Evolutionary conservation across 768 basidiomycete genomes (phyloP).

Genomic region (Pulveroboletus sp.): DNA sequence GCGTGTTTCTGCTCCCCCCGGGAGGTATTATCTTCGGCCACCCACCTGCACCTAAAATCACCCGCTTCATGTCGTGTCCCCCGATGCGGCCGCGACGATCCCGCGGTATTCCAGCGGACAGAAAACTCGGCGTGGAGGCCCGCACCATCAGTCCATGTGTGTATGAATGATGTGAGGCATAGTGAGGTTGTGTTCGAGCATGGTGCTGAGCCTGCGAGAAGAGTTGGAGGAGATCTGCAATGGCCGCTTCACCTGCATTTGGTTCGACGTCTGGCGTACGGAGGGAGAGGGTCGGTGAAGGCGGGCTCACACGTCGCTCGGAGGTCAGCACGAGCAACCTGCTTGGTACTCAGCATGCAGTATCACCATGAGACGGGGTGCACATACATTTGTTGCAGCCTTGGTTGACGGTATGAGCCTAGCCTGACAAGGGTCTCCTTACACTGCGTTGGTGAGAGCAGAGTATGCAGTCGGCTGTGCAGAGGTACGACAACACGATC

Average conservation of each 20-base stretch:
- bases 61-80: constrained; percentile 26
- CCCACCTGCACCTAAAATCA: constrained; percentile 29
- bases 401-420: constrained; percentile 56
- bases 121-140: constrained; percentile 53
- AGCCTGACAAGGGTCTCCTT: constrained; percentile 56
- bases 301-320: constrained; percentile 52
- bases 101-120: constrained; percentile 67
- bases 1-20: constrained; percentile 3
- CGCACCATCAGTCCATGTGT: constrained; percentile 25
- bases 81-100: constrained; percentile 78
- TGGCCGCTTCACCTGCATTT: constrained; percentile 61
- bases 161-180: constrained; percentile 27
- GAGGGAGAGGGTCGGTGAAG: constrained; percentile 57
- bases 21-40: constrained; percentile 12
- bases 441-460: constrained; percentile 48
- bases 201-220: constrained; percentile 51
- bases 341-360: constrained; percentile 2
- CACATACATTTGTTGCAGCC: constrained; percentile 75
- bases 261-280: constrained; percentile 48
- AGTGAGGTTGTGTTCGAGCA: constrained; percentile 26
- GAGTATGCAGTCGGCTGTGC: constrained; percentile 48
- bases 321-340: constrained; percentile 76
- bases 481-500: constrained; percentile 74
- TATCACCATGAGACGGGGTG: background rate
- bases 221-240: constrained; percentile 59